phyloP scores from a whole-genome alignment of 148 eudicot genomes.

The Rhododendron henanense region DNA sequence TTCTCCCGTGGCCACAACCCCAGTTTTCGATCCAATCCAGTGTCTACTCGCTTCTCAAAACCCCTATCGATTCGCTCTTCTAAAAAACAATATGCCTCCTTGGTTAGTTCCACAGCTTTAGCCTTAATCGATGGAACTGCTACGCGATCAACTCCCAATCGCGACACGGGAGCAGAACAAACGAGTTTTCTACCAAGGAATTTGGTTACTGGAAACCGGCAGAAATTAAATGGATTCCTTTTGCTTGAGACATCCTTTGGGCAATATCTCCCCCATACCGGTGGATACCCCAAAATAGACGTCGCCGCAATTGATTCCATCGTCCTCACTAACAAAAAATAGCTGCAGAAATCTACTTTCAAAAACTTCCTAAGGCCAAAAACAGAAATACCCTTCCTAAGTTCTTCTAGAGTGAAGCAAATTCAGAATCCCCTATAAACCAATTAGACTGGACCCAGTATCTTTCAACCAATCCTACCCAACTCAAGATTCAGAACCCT shows the following conservation, averaged over 20 bases:
- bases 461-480: neutral
- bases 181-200: slow-evolving; percentile 25
- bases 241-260: slow-evolving; percentile 31
- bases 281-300: slow-evolving; percentile 48
- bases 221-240: slow-evolving; percentile 18
- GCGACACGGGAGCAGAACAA: neutral
- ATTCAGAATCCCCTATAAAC: neutral
- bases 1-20: slow-evolving; percentile 76
- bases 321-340: slow-evolving; percentile 39
- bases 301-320: slow-evolving; percentile 65
- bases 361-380: neutral
- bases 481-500: neutral
- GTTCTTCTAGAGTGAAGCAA: neutral
- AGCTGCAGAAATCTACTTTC: neutral
- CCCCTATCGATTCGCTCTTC: slow-evolving; percentile 43
- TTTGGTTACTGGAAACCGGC: slow-evolving; percentile 18
- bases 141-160: slow-evolving; percentile 10
- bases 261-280: slow-evolving; percentile 31
- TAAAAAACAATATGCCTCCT: slow-evolving; percentile 45
- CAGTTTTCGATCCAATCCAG: slow-evolving; percentile 42
- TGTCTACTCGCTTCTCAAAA: slow-evolving; percentile 38
- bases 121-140: slow-evolving; percentile 34
- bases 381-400: neutral
- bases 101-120: slow-evolving; percentile 69
- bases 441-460: neutral